Percentiles rank a stretch among this genome's conserved stretches.
Conservation (phyloP, 2,329 filamentous ascomycete species). For the Colletotrichum lini region DNA sequence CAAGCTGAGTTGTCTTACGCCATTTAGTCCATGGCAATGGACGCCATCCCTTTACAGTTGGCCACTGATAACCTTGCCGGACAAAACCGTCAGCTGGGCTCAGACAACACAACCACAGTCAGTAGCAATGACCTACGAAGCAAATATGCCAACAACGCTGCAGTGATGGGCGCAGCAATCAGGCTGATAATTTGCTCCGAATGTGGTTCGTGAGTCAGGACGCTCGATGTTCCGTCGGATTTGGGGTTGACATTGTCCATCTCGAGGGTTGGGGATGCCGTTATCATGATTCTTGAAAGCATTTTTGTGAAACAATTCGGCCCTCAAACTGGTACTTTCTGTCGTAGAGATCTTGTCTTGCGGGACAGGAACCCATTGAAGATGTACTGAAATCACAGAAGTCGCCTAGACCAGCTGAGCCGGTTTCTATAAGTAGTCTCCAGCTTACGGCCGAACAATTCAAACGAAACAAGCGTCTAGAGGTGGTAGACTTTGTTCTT, state of each 20-base stretch:
- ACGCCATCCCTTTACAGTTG: not conserved
- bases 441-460: not conserved
- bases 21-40: conserved; percentile 20
- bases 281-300: too few relatives aligned
- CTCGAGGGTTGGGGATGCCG: not conserved
- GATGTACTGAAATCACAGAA: not conserved
- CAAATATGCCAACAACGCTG: not conserved
- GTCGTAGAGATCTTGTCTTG: not conserved
- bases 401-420: not conserved
- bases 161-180: not conserved
- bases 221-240: not conserved
- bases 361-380: not conserved
- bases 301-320: too few relatives aligned
- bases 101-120: not conserved
- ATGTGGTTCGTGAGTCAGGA: not conserved
- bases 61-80: conserved; percentile 11
- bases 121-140: not conserved
- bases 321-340: not conserved
- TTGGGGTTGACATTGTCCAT: not conserved
- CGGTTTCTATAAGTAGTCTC: not conserved
- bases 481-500: too few relatives aligned
- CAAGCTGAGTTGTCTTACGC: not conserved
- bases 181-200: conserved; percentile 22
- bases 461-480: too few relatives aligned
- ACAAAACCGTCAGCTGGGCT: not conserved